Evolutionary conservation across 2,329 filamentous ascomycete species (phyloP).

Genomic region (Hypoxylon rubiginosum): DNA sequence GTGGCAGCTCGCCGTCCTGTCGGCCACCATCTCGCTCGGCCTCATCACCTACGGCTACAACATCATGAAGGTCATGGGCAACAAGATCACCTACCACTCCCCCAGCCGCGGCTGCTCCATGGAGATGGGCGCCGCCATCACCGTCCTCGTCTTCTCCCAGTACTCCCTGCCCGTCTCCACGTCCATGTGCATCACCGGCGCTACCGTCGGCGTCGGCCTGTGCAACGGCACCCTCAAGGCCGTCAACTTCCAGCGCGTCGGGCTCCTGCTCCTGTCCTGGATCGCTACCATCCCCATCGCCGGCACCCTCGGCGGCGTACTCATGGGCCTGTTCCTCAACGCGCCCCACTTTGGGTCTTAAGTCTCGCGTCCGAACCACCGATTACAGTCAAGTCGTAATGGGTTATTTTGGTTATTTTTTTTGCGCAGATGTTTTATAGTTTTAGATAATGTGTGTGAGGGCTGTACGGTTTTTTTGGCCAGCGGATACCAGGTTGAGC

Average conservation of each 20-base stretch:
- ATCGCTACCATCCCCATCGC: constrained; percentile 74
- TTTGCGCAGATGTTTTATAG: not conserved
- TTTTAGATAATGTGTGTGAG: not conserved
- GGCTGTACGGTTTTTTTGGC: not conserved
- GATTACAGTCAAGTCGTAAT: not conserved
- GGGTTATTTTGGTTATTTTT: too few species aligned
- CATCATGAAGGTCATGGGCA: constrained; percentile 88
- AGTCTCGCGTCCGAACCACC: not conserved
- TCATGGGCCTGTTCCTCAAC: constrained; percentile 67
- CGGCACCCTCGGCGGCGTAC: constrained; percentile 65
- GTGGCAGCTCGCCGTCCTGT: constrained; percentile 82
- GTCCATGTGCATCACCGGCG: constrained; percentile 84
- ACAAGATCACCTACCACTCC: constrained; percentile 60
- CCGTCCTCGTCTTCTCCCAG: constrained; percentile 81
- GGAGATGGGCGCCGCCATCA: constrained; percentile 85
- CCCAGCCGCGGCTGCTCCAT: constrained; percentile 69
- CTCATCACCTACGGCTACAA: constrained; percentile 84
- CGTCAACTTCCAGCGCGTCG: constrained; percentile 82
- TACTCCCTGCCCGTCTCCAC: constrained; percentile 82
- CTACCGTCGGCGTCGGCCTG: constrained; percentile 82
- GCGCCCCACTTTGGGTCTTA: constrained; percentile 66
- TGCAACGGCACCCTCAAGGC: constrained; percentile 80
- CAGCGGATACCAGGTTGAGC: constrained; percentile 1
- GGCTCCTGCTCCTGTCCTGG: constrained; percentile 76
- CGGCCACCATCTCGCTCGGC: constrained; percentile 73